Conservation (phyloP, 805 yeast species). For the Metschnikowia rubicola region DNA sequence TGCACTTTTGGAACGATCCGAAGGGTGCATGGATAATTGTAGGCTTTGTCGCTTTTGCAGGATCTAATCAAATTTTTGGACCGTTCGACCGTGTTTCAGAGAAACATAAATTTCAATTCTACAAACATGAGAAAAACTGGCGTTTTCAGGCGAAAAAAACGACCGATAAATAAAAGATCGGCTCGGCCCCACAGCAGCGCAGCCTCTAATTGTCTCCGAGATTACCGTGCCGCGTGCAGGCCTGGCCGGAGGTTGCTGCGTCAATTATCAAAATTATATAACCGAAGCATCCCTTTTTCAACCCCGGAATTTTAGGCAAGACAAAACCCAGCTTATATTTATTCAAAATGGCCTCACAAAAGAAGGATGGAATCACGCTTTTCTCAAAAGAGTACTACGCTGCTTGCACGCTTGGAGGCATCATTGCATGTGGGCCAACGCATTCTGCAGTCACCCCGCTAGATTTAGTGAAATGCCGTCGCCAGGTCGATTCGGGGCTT, state of each 20-base stretch:
- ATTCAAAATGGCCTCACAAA: constrained; percentile 11
- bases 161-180: background rate
- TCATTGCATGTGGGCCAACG: constrained; percentile 93
- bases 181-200: background rate
- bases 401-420: constrained; percentile 76
- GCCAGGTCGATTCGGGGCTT: constrained; percentile 75
- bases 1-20: too few relatives aligned
- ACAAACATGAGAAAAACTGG: too few relatives aligned
- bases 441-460: constrained; percentile 91
- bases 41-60: too few relatives aligned
- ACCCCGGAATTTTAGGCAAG: background rate
- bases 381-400: constrained; percentile 62
- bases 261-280: background rate
- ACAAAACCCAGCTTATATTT: too few relatives aligned
- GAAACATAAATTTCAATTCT: too few relatives aligned
- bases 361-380: constrained; percentile 40
- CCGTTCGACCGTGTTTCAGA: too few relatives aligned
- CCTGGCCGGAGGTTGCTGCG: constrained; percentile 8
- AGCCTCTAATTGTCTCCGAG: background rate
- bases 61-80: too few relatives aligned
- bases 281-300: background rate
- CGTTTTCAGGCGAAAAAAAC: too few relatives aligned
- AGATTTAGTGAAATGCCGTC: constrained; percentile 89
- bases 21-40: too few relatives aligned
- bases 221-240: constrained; percentile 5